A percentile compares a stretch with the other conserved stretches of the same genome.
Evolutionary conservation across 2,329 filamentous ascomycete genomes (phyloP).

Genomic region (Colletotrichum tabaci): DNA sequence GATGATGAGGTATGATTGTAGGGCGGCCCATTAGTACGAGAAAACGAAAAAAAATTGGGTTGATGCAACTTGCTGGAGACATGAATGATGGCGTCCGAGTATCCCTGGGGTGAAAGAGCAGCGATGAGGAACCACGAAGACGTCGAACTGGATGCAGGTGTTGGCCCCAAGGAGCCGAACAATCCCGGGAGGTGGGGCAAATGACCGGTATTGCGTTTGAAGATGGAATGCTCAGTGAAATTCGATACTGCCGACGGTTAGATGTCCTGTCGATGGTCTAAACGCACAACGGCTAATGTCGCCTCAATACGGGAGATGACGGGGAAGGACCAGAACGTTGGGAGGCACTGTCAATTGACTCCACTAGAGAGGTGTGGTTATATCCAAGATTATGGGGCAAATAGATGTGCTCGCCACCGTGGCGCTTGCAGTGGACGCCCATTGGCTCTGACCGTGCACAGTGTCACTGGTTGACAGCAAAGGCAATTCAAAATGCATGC

Average conservation of each 20-base stretch:
- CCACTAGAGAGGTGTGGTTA: background rate
- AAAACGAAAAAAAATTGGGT: no score
- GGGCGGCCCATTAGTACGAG: background rate
- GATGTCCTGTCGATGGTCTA: background rate
- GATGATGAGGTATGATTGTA: constrained; percentile 2
- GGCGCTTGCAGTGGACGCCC: no score
- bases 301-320: constrained; percentile 43
- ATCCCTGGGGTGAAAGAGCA: background rate
- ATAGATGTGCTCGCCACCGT: background rate
- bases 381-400: background rate
- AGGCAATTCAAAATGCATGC: background rate
- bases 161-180: background rate
- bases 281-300: constrained; percentile 36
- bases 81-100: background rate
- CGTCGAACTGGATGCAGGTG: background rate
- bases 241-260: no score
- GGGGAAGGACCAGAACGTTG: constrained; percentile 29
- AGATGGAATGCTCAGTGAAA: no score
- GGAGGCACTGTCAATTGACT: background rate
- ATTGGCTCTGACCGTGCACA: background rate
- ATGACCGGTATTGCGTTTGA: no score
- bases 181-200: background rate
- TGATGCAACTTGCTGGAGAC: background rate
- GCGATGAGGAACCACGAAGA: background rate
- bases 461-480: background rate